Percentiles rank a stretch among this genome's conserved stretches.
These are phyloP conservation scores for Camelina neglecta DNA, from an alignment of 345 rosid genomes.

Conservation along the genomic window DNA sequence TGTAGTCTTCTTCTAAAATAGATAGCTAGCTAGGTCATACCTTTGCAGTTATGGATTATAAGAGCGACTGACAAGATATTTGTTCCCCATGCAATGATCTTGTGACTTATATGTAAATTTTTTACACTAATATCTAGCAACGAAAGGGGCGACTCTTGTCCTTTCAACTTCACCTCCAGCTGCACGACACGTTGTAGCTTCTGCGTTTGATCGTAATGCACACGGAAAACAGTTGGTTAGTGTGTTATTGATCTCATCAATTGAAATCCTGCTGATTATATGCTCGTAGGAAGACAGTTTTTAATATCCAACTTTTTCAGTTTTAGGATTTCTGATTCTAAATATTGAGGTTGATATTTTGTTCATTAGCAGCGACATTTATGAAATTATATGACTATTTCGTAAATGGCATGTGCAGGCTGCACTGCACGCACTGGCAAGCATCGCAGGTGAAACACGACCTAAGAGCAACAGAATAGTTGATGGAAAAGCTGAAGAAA, in stretches of 20 bases:
- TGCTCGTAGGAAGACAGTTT: neutral
- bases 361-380: conserved; percentile 16
- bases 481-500: conserved; percentile 74
- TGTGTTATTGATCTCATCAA: conserved; percentile 15
- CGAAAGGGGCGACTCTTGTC: conserved; percentile 69
- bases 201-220: conserved; percentile 80
- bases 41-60: neutral
- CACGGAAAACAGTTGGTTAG: conserved; percentile 87
- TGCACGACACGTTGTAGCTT: conserved; percentile 69
- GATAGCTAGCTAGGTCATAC: conserved; percentile 17
- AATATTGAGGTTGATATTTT: neutral
- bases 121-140: conserved; percentile 50
- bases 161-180: conserved; percentile 63
- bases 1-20: conserved; percentile 8
- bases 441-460: conserved; percentile 74
- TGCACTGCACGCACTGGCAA: conserved; percentile 80
- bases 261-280: neutral
- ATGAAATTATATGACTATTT: conserved; percentile 9
- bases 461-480: conserved; percentile 55
- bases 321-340: conserved; percentile 13
- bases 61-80: neutral
- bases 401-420: conserved; percentile 57
- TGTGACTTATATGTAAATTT: neutral
- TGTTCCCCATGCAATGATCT: neutral
- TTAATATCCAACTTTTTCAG: neutral